A percentile compares a stretch with the other conserved stretches of the same genome.
Conservation (phyloP, 371 early-diverging fungal genomes). For the Mucor plumbeus region DNA sequence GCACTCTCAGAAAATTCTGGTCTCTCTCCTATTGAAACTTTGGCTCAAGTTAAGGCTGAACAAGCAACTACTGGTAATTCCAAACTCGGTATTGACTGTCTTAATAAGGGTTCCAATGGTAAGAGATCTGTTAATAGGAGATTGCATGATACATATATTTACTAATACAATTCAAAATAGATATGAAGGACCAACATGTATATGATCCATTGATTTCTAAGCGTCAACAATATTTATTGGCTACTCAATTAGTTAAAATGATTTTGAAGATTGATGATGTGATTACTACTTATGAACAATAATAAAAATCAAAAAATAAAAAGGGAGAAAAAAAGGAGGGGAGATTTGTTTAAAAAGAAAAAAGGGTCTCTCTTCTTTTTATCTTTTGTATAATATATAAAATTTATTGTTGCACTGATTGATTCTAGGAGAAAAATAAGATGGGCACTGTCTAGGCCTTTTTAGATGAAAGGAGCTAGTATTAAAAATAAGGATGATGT, state of each 20-base stretch:
- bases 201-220: constrained; percentile 99
- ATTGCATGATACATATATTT: background rate
- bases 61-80: constrained; percentile 89
- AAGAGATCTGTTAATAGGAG: constrained; percentile 17
- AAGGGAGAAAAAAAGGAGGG: background rate
- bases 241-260: constrained; percentile 99
- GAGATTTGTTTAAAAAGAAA: background rate
- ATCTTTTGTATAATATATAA: background rate
- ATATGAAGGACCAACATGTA: constrained; percentile 98
- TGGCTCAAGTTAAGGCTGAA: constrained; percentile 92
- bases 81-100: constrained; percentile 97
- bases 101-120: constrained; percentile 84
- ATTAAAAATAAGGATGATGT: no score
- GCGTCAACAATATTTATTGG: constrained; percentile 95
- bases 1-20: constrained; percentile 99
- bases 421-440: background rate
- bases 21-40: constrained; percentile 93
- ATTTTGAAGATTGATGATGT: constrained; percentile 98
- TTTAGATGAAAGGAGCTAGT: constrained; percentile 2
- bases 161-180: background rate
- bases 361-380: background rate
- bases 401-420: background rate
- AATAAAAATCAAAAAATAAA: constrained; percentile 12
- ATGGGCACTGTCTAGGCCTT: background rate
- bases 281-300: constrained; percentile 57